phyloP scores from a whole-genome alignment of 768 basidiomycete species.

The Amanita rimosa region DNA sequence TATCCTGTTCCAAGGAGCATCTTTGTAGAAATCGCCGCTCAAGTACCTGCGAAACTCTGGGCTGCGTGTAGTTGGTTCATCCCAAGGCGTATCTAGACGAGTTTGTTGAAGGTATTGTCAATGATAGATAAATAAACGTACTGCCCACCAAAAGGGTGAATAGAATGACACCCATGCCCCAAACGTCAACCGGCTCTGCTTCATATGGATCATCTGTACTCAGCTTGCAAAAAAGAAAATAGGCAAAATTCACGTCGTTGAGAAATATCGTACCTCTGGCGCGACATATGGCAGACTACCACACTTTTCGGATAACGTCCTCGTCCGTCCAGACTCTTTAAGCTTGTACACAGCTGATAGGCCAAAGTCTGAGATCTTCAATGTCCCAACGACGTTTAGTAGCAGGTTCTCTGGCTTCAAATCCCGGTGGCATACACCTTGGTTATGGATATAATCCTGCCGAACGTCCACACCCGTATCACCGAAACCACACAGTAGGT shows the following conservation, averaged over 20 bases:
- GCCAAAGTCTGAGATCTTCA: constrained; percentile 96
- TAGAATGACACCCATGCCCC: constrained; percentile 92
- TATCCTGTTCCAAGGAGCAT: constrained; percentile 74
- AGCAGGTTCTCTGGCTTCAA: constrained; percentile 95
- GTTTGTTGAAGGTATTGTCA: not conserved
- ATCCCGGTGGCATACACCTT: constrained; percentile 94
- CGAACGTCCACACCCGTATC: not conserved
- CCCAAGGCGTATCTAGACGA: constrained; percentile 88
- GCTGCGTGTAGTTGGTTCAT: constrained; percentile 74
- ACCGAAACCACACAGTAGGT: not conserved
- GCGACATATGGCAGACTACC: constrained; percentile 93
- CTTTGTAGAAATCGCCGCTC: constrained; percentile 58
- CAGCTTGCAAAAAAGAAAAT: constrained; percentile 31
- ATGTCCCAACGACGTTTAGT: constrained; percentile 67
- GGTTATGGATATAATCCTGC: constrained; percentile 73
- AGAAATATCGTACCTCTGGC: constrained; percentile 55
- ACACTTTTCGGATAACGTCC: constrained; percentile 70
- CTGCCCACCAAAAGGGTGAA: constrained; percentile 89
- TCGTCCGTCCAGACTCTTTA: constrained; percentile 67
- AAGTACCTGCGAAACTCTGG: constrained; percentile 74
- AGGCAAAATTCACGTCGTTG: not conserved
- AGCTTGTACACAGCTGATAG: constrained; percentile 84
- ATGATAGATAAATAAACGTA: constrained; percentile 26
- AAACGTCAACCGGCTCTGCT: constrained; percentile 91
- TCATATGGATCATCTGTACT: constrained; percentile 57